These are phyloP conservation scores for Irpex sp. DNA, from an alignment of 1,284 basidiomycete genomes.

Conservation along the genomic window DNA sequence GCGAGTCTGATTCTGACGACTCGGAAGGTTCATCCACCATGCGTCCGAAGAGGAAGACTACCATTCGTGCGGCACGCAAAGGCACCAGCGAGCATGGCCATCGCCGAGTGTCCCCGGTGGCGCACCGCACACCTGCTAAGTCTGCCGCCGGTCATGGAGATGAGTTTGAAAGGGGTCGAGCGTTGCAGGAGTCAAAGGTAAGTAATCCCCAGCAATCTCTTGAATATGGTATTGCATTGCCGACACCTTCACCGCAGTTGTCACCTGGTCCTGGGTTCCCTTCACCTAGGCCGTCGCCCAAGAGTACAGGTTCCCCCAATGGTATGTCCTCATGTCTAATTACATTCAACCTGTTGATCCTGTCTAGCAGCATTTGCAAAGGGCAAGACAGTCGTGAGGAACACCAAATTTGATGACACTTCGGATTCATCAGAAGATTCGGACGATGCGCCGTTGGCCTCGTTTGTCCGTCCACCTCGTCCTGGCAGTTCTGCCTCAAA, in stretches of 20 bases:
- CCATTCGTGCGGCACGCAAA: conserved; percentile 21
- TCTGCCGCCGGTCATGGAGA: conserved; percentile 15
- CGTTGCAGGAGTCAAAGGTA: conserved; percentile 4
- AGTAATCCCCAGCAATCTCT: conserved; percentile 15
- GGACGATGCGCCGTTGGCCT: conserved; percentile 41
- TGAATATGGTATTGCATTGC: conserved; percentile 27
- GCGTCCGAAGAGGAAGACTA: conserved; percentile 30
- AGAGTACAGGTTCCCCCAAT: not conserved
- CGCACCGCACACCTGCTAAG: conserved; percentile 16
- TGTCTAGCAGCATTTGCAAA: conserved; percentile 4
- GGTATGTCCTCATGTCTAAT: not conserved
- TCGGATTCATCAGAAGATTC: conserved; percentile 23
- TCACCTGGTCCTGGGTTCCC: conserved; percentile 34
- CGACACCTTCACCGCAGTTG: conserved; percentile 39
- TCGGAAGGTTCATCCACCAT: conserved; percentile 34
- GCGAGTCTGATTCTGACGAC: conserved; percentile 22
- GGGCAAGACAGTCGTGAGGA: conserved; percentile 2
- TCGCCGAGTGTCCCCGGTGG: conserved; percentile 11
- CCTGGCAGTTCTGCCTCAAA: conserved; percentile 43
- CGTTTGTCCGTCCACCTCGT: conserved; percentile 36
- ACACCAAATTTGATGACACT: conserved; percentile 6
- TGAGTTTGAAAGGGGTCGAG: conserved; percentile 11
- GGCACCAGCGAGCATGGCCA: conserved; percentile 30
- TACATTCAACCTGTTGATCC: not conserved
- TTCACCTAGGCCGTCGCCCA: conserved; percentile 24